A percentile compares a stretch with the other conserved stretches of the same genome.
These are phyloP conservation scores for Penicillium simplicissimum DNA, from an alignment of 495 filamentous ascomycete species.

Conservation along the genomic window DNA sequence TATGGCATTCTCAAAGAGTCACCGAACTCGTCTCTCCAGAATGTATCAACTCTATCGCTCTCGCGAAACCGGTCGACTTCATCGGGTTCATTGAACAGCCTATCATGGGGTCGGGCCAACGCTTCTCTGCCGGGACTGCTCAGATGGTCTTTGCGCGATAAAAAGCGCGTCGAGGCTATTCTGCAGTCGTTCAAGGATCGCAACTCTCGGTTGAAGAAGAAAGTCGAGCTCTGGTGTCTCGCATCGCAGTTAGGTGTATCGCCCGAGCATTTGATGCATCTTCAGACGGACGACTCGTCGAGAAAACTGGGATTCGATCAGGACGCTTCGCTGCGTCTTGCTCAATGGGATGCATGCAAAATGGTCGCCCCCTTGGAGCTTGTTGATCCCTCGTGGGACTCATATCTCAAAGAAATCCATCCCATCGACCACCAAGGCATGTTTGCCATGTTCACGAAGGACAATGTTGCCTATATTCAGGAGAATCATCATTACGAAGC, in stretches of 20 bases:
- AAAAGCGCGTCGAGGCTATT: constrained; percentile 6
- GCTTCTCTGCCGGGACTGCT: constrained; percentile 2
- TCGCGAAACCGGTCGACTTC: not conserved
- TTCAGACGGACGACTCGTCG: not conserved
- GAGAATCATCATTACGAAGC: constrained; percentile 5
- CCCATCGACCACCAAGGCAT: constrained; percentile 4
- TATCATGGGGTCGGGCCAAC: not conserved
- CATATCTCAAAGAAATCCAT: not conserved
- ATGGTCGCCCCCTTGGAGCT: not conserved
- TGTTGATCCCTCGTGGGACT: constrained; percentile 1
- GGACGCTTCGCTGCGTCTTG: constrained; percentile 5
- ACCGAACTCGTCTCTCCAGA: not conserved
- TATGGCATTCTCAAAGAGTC: not conserved
- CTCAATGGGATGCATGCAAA: not conserved
- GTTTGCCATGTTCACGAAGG: constrained; percentile 9
- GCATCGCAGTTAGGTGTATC: constrained; percentile 5
- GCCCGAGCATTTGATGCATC: constrained; percentile 6
- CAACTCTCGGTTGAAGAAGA: constrained; percentile 6
- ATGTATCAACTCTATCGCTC: not conserved
- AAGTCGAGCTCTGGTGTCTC: constrained; percentile 4
- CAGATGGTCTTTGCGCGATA: constrained; percentile 3
- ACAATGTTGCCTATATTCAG: constrained; percentile 9
- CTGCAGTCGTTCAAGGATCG: constrained; percentile 3
- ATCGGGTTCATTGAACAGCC: not conserved
- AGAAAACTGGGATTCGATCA: constrained; percentile 1